Percentiles rank a stretch among this genome's conserved stretches.
Conservation (phyloP, 108 stramenopile species). For the Cyclotella baltica region DNA sequence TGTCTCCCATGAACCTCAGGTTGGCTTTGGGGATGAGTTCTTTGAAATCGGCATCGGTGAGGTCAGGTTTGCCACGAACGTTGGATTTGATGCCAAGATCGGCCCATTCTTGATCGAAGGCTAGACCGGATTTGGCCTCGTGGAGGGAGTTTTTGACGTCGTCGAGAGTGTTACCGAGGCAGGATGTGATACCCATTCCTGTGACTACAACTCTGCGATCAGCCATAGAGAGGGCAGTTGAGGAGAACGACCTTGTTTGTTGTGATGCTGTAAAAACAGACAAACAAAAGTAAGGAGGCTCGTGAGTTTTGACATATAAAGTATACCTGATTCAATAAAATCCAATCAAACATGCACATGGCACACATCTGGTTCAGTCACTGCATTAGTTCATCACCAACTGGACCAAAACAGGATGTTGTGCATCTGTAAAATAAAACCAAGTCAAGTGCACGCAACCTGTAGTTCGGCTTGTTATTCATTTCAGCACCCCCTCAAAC, state of each 20-base stretch:
- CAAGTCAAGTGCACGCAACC: no score
- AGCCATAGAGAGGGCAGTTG: conserved; percentile 66
- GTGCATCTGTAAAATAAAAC: no score
- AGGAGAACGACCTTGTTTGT: conserved; percentile 18
- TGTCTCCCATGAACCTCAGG: conserved; percentile 86
- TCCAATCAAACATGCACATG: no score
- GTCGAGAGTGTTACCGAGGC: conserved; percentile 91
- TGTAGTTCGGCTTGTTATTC: no score
- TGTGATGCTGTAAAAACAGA: not conserved
- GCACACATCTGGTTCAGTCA: no score
- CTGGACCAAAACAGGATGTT: no score
- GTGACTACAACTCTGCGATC: conserved; percentile 87
- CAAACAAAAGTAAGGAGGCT: no score
- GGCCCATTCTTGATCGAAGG: conserved; percentile 77
- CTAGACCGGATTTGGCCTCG: conserved; percentile 72
- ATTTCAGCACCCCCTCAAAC: no score
- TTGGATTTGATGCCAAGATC: conserved; percentile 91
- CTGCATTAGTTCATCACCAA: no score
- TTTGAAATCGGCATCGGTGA: conserved; percentile 83
- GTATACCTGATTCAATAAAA: no score
- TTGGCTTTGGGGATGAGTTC: conserved; percentile 87
- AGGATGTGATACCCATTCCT: conserved; percentile 92
- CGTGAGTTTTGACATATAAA: no score
- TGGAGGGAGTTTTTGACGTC: conserved; percentile 85
- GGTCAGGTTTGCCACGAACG: conserved; percentile 76